phyloP scores from a whole-genome alignment of 2,329 filamentous ascomycete genomes.

The Colletotrichum tofieldiae region DNA sequence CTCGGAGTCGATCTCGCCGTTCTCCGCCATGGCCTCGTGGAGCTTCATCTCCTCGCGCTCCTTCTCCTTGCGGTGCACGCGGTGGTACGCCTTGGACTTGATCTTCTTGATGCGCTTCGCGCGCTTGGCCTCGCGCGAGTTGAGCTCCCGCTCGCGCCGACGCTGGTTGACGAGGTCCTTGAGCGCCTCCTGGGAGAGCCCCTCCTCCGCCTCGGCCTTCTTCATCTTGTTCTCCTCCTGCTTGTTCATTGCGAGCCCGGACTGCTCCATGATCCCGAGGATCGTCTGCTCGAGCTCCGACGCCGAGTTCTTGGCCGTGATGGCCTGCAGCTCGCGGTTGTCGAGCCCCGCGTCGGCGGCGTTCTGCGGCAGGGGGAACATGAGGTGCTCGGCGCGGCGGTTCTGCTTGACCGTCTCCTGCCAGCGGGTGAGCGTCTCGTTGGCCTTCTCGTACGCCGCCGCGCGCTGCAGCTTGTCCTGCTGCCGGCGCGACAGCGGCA shows the following conservation, averaged over 20 bases:
- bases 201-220: slow-evolving; percentile 78
- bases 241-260: slow-evolving; percentile 76
- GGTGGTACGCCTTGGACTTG: slow-evolving; percentile 95
- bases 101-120: slow-evolving; percentile 98
- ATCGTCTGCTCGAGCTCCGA: slow-evolving; percentile 91
- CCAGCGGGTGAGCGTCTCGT: slow-evolving; percentile 92
- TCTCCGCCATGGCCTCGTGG: slow-evolving; percentile 68
- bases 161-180: slow-evolving; percentile 81
- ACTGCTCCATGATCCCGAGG: slow-evolving; percentile 90
- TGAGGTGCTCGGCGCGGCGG: slow-evolving; percentile 89
- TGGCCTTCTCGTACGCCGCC: slow-evolving; percentile 91
- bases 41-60: slow-evolving; percentile 69
- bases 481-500: slow-evolving; percentile 87
- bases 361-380: slow-evolving; percentile 87
- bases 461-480: slow-evolving; percentile 87
- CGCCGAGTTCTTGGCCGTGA: slow-evolving; percentile 74
- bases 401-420: slow-evolving; percentile 96
- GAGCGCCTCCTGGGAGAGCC: slow-evolving; percentile 80
- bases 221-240: slow-evolving; percentile 65
- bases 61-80: slow-evolving; percentile 86
- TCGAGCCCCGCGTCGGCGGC: slow-evolving; percentile 73
- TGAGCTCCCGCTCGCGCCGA: slow-evolving; percentile 84
- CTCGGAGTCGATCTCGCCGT: slow-evolving; percentile 75
- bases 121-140: slow-evolving; percentile 90
- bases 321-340: slow-evolving; percentile 75